These are phyloP conservation scores for Theobroma grandiflorum DNA, from an alignment of 441 rosid genomes.

Conservation along the genomic window DNA sequence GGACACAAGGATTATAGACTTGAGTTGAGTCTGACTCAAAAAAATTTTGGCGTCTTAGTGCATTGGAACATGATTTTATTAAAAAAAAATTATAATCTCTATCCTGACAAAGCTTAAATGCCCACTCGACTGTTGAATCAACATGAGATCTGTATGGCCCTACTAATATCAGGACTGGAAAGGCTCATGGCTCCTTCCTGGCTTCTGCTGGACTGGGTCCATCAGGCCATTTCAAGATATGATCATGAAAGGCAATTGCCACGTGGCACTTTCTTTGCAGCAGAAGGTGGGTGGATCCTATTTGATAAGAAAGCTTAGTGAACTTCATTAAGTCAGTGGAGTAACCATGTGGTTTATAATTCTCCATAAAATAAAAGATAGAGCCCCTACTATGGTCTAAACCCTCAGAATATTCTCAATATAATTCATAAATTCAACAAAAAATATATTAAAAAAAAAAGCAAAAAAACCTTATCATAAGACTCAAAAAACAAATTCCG, in stretches of 20 bases:
- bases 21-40: constrained; percentile 48
- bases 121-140: constrained; percentile 21
- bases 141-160: constrained; percentile 16
- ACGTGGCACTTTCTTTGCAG: constrained; percentile 42
- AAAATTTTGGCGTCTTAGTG: constrained; percentile 23
- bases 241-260: constrained; percentile 39
- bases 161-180: constrained; percentile 30
- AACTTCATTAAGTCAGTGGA: constrained; percentile 40
- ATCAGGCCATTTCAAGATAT: constrained; percentile 43
- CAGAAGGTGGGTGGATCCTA: constrained; percentile 54
- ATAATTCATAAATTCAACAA: constrained; percentile 31
- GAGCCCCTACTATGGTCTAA: constrained; percentile 31
- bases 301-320: constrained; percentile 49
- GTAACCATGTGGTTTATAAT: constrained; percentile 33
- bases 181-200: constrained; percentile 46
- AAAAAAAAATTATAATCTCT: not conserved
- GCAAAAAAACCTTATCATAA: constrained; percentile 20
- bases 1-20: not conserved
- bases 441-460: no score
- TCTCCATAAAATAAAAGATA: constrained; percentile 26
- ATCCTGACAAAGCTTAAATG: constrained; percentile 19
- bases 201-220: constrained; percentile 54
- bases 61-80: constrained; percentile 20
- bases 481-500: constrained; percentile 32
- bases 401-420: constrained; percentile 48